Percentiles rank a stretch among this genome's conserved stretches.
phyloP scores from a whole-genome alignment of 768 basidiomycete genomes.

The Rhodotorula babjevae region DNA sequence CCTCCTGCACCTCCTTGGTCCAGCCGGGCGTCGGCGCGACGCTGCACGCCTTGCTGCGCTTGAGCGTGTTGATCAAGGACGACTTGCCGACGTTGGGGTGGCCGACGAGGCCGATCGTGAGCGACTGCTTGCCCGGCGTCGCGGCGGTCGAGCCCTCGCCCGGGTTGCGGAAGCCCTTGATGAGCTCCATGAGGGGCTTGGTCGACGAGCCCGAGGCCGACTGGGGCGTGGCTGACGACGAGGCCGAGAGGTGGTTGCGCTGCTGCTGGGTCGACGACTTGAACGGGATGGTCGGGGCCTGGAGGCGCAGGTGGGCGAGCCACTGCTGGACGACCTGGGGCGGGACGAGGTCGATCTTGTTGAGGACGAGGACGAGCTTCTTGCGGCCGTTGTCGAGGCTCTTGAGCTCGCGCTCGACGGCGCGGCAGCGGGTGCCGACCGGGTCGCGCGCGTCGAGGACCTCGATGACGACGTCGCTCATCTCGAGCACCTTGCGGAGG shows the following conservation, averaged over 20 bases:
- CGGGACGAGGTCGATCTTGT: conserved; percentile 93
- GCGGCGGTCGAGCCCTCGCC: conserved; percentile 1
- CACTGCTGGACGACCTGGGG: conserved; percentile 80
- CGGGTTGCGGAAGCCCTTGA: conserved; percentile 41
- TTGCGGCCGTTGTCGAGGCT: conserved; percentile 82
- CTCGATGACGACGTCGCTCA: conserved; percentile 80
- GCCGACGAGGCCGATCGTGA: conserved; percentile 87
- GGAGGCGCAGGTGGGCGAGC: conserved; percentile 85
- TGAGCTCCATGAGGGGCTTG: conserved; percentile 42
- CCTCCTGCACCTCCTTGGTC: conserved; percentile 82
- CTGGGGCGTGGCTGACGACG: conserved; percentile 48
- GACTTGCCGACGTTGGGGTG: conserved; percentile 98
- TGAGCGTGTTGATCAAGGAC: conserved; percentile 85
- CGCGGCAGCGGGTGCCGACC: conserved; percentile 80
- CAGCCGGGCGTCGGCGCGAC: conserved; percentile 93
- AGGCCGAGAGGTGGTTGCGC: conserved; percentile 67
- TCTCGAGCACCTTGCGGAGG: conserved; percentile 85
- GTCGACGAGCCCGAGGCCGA: conserved; percentile 47
- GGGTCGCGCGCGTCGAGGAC: conserved; percentile 89
- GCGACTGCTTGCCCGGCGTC: conserved; percentile 28
- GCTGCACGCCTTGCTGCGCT: conserved; percentile 83
- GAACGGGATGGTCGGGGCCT: conserved; percentile 89
- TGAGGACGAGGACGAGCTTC: conserved; percentile 86
- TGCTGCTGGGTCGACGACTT: conserved; percentile 72
- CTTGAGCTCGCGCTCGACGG: conserved; percentile 77